Percentiles rank a stretch among this genome's conserved stretches.
These are phyloP conservation scores for Mycena polygramma DNA, from an alignment of 768 basidiomycete species.

Conservation along the genomic window DNA sequence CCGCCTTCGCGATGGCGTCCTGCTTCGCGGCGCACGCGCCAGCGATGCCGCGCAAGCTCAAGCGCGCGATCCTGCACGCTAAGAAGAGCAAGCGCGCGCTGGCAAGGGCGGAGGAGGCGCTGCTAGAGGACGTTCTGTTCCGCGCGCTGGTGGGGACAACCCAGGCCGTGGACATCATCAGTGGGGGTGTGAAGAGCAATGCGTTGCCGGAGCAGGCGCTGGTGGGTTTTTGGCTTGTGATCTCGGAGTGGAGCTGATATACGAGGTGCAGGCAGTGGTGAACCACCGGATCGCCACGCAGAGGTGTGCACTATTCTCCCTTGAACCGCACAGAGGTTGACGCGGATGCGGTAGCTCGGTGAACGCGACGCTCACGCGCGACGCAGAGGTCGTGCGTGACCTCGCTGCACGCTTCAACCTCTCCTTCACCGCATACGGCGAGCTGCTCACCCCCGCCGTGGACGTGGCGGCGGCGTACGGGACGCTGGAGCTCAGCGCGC, in stretches of 20 bases:
- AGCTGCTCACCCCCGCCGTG: slow-evolving; percentile 38
- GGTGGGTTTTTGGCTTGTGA: slow-evolving; percentile 6
- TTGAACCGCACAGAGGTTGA: neutral
- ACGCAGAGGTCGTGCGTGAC: slow-evolving; percentile 45
- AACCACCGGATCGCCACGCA: slow-evolving; percentile 64
- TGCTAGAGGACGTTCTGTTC: slow-evolving; percentile 40
- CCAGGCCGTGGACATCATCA: slow-evolving; percentile 68
- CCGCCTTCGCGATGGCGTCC: slow-evolving; percentile 46
- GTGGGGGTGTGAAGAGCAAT: slow-evolving; percentile 60
- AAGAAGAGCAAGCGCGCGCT: slow-evolving; percentile 53
- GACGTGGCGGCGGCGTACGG: slow-evolving; percentile 38
- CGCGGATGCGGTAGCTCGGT: slow-evolving; percentile 45
- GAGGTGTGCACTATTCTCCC: slow-evolving; percentile 45
- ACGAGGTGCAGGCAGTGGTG: slow-evolving; percentile 48
- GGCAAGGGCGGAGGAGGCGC: slow-evolving; percentile 52
- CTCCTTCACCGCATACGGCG: slow-evolving; percentile 56
- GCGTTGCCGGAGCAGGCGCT: slow-evolving; percentile 67
- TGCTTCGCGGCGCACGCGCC: slow-evolving; percentile 67
- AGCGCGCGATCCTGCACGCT: slow-evolving; percentile 49
- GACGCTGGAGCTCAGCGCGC: slow-evolving; percentile 51
- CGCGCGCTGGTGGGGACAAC: slow-evolving; percentile 60
- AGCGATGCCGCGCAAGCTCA: slow-evolving; percentile 51
- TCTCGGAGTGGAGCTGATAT: neutral
- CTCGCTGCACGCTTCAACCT: slow-evolving; percentile 53
- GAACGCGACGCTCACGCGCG: slow-evolving; percentile 45